Percentiles rank a stretch among this genome's conserved stretches.
These are phyloP conservation scores for Neurospora terricola DNA, from an alignment of 495 filamentous ascomycete species.

Conservation along the genomic window DNA sequence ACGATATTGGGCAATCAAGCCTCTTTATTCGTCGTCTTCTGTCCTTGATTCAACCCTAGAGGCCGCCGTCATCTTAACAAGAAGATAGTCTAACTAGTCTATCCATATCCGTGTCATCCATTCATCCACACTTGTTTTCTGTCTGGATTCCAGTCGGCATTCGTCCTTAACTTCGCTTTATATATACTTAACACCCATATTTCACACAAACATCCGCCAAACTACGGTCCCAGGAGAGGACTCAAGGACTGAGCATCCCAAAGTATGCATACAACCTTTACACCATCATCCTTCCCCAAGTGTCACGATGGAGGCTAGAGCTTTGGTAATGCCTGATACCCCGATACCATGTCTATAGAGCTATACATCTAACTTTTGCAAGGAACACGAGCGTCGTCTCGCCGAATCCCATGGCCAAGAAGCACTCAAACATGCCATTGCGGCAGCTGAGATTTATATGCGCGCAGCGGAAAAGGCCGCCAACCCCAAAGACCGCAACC, in stretches of 20 bases:
- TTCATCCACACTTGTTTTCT: not conserved
- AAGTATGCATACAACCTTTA: conserved; percentile 3
- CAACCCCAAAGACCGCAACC: conserved; percentile 42
- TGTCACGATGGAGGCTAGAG: conserved; percentile 19
- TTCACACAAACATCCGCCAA: not conserved
- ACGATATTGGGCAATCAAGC: not conserved
- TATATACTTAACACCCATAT: not conserved
- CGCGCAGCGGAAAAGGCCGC: conserved; percentile 49
- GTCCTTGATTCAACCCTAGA: not conserved
- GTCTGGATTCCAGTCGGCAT: not conserved
- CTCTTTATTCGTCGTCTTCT: not conserved
- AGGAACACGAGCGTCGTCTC: conserved; percentile 55
- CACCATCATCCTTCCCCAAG: not conserved
- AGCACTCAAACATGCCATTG: conserved; percentile 63
- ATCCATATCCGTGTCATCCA: not conserved
- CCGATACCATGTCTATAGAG: conserved; percentile 7
- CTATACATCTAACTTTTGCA: conserved; percentile 15
- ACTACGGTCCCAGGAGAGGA: not conserved
- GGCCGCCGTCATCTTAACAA: not conserved
- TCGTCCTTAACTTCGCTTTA: not conserved
- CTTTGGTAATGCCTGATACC: conserved; percentile 3
- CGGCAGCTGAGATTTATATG: conserved; percentile 70
- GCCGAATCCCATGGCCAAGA: conserved; percentile 45
- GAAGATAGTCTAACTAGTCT: not conserved
- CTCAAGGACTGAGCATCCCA: not conserved